Evolutionary conservation across 352 stramenopile genomes (phyloP).

Genomic region (Phytophthora syringae): DNA sequence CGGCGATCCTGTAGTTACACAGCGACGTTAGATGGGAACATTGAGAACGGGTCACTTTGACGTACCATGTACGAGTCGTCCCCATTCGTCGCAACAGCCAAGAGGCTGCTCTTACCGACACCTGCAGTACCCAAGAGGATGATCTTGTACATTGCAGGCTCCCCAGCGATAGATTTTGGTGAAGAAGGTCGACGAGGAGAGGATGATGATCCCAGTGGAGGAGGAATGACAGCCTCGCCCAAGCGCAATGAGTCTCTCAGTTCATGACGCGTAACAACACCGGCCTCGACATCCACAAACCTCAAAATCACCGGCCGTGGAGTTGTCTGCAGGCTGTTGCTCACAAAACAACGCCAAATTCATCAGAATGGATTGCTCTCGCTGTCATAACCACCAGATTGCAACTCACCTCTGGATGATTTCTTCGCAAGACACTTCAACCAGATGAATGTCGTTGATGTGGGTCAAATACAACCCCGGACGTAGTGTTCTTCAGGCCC

Average conservation of each 20-base stretch:
- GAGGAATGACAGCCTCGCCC: slow-evolving; percentile 37
- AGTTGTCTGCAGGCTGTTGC: slow-evolving; percentile 54
- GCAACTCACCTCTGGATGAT: slow-evolving; percentile 61
- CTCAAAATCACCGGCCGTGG: slow-evolving; percentile 65
- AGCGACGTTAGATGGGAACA: background rate
- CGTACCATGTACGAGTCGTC: slow-evolving; percentile 57
- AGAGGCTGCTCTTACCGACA: slow-evolving; percentile 81
- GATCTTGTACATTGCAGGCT: slow-evolving; percentile 69
- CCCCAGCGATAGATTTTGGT: slow-evolving; percentile 1
- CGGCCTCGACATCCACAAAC: slow-evolving; percentile 81
- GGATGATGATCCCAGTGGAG: slow-evolving; percentile 18
- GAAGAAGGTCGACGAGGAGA: slow-evolving; percentile 29
- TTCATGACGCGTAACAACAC: slow-evolving; percentile 78
- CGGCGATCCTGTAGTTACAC: slow-evolving; percentile 51
- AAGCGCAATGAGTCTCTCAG: slow-evolving; percentile 67
- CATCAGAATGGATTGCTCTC: background rate
- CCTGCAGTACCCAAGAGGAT: slow-evolving; percentile 80
- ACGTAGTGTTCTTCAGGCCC: slow-evolving; percentile 49
- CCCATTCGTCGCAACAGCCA: slow-evolving; percentile 68
- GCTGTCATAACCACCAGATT: background rate
- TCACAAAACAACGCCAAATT: background rate
- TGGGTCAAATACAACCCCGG: slow-evolving; percentile 83
- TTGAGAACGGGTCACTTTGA: background rate
- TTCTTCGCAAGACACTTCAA: slow-evolving; percentile 66
- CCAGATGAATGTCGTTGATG: slow-evolving; percentile 75